A percentile compares a stretch with the other conserved stretches of the same genome.
Evolutionary conservation across 1,284 basidiomycete species (phyloP).

Genomic region (Mycosarcoma maydis): DNA sequence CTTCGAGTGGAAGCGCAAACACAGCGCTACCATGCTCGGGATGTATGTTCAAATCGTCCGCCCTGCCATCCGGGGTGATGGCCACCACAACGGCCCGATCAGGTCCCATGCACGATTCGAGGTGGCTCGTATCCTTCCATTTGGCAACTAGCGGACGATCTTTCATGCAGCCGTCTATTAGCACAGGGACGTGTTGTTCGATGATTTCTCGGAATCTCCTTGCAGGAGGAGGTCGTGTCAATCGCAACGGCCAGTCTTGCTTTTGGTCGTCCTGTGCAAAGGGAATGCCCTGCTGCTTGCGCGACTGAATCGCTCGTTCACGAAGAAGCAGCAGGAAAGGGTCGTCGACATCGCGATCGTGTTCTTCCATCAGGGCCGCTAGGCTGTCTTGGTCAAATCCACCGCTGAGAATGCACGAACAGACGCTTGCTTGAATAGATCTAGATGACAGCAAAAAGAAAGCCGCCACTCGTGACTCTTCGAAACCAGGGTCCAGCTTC

Average conservation of each 20-base stretch:
- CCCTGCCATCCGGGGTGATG: conserved; percentile 57
- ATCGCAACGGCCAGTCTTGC: conserved; percentile 16
- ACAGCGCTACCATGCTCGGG: conserved; percentile 21
- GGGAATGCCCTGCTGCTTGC: conserved; percentile 26
- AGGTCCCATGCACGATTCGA: conserved; percentile 40
- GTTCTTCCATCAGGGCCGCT: not conserved
- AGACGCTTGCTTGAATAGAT: not conserved
- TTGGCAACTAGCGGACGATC: conserved; percentile 17
- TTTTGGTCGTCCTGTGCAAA: not conserved
- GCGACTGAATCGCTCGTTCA: conserved; percentile 14
- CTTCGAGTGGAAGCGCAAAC: conserved; percentile 56
- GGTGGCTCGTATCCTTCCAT: conserved; percentile 52
- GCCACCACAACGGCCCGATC: conserved; percentile 45
- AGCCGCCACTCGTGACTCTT: not conserved
- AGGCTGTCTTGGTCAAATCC: not conserved
- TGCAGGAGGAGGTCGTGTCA: conserved; percentile 14
- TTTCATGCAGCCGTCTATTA: conserved; percentile 35
- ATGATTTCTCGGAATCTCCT: conserved; percentile 16
- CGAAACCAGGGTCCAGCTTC: not conserved
- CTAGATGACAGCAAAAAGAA: not conserved
- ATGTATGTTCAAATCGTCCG: conserved; percentile 50
- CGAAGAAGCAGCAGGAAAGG: conserved; percentile 36
- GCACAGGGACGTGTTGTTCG: conserved; percentile 38
- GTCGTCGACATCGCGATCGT: conserved; percentile 14
- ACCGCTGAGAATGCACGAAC: not conserved